phyloP scores from a whole-genome alignment of 352 stramenopile species.

The Elongisporangium senticosum region DNA sequence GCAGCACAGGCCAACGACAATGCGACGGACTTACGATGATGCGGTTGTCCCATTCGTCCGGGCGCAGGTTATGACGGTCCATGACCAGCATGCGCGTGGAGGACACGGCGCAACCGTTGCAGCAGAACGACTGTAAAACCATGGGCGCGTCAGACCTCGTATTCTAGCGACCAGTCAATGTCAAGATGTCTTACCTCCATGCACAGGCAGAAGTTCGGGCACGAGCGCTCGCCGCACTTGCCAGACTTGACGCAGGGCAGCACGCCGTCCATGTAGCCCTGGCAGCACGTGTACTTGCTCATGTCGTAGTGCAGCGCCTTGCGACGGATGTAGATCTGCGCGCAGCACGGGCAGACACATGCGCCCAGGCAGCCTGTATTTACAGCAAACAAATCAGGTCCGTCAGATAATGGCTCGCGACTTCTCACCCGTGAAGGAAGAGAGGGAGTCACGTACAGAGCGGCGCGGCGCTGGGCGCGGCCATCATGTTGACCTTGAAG shows the following conservation, averaged over 20 bases:
- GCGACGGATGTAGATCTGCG: slow-evolving; percentile 87
- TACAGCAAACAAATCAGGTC: neutral
- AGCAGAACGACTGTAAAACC: slow-evolving; percentile 54
- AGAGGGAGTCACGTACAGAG: slow-evolving; percentile 53
- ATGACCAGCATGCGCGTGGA: slow-evolving; percentile 89
- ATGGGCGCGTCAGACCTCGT: neutral
- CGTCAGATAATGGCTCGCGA: neutral
- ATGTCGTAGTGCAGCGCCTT: slow-evolving; percentile 90
- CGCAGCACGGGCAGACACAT: slow-evolving; percentile 85
- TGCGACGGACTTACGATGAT: slow-evolving; percentile 68
- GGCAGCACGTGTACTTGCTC: slow-evolving; percentile 91
- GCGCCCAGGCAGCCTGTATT: slow-evolving; percentile 49
- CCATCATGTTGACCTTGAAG: slow-evolving; percentile 88
- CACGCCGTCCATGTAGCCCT: slow-evolving; percentile 89
- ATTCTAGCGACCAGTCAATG: neutral
- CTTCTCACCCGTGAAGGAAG: neutral
- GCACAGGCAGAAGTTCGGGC: slow-evolving; percentile 88
- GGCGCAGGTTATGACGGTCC: slow-evolving; percentile 84
- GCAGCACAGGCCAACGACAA: neutral
- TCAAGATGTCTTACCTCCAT: slow-evolving; percentile 50
- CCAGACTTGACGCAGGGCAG: slow-evolving; percentile 85
- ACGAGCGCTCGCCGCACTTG: slow-evolving; percentile 78
- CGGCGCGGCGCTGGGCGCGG: slow-evolving; percentile 74
- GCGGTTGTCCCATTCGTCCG: slow-evolving; percentile 92
- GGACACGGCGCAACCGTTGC: slow-evolving; percentile 87